A percentile compares a stretch with the other conserved stretches of the same genome.
phyloP scores from a whole-genome alignment of 441 rosid species.

The Corymbia calophylla region DNA sequence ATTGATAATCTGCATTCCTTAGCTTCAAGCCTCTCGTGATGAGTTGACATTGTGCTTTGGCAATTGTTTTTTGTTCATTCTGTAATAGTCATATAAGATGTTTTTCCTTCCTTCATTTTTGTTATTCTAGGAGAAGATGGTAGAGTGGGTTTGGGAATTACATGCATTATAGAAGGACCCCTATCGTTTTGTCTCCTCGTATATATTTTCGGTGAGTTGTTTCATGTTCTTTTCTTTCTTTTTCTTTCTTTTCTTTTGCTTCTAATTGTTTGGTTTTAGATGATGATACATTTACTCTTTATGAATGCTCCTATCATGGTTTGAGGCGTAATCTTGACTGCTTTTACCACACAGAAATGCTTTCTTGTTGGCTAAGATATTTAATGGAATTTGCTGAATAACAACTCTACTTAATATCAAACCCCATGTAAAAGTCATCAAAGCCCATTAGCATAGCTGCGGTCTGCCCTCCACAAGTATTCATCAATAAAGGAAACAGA shows the following conservation, averaged over 20 bases:
- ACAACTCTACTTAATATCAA: background rate
- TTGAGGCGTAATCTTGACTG: background rate
- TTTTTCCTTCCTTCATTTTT: background rate
- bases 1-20: background rate
- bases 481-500: background rate
- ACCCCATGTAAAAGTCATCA: background rate
- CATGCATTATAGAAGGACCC: background rate
- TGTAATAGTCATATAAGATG: background rate
- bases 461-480: background rate
- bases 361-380: background rate
- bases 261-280: background rate
- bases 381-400: background rate
- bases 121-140: background rate
- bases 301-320: background rate
- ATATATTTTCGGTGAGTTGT: background rate
- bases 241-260: background rate
- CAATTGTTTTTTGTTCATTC: background rate
- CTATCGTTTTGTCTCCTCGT: background rate
- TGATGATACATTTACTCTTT: background rate
- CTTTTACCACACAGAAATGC: background rate
- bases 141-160: background rate
- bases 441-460: background rate
- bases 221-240: background rate
- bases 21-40: background rate
- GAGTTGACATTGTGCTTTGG: background rate